phyloP scores from a whole-genome alignment of 768 basidiomycete species.

The Flagelloscypha sp. region DNA sequence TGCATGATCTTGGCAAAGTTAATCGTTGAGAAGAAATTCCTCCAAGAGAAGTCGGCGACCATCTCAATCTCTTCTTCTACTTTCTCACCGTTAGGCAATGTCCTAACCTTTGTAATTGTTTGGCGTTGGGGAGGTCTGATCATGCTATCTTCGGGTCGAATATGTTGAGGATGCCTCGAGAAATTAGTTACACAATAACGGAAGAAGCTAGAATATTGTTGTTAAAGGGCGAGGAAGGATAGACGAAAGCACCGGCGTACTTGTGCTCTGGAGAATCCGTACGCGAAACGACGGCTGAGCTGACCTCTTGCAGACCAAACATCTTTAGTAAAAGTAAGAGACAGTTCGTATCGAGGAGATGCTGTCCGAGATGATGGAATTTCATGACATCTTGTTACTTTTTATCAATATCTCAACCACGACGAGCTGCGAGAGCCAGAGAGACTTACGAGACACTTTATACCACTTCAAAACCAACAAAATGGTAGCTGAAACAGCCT shows the following conservation, averaged over 20 bases:
- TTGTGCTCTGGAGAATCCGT: slow-evolving; percentile 84
- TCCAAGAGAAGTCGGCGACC: slow-evolving; percentile 91
- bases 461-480: slow-evolving; percentile 93
- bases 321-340: slow-evolving; percentile 90
- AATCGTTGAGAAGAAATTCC: slow-evolving; percentile 95
- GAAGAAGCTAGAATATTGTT: slow-evolving; percentile 68
- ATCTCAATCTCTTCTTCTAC: slow-evolving; percentile 86
- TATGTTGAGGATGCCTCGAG: slow-evolving; percentile 52
- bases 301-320: slow-evolving; percentile 94
- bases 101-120: slow-evolving; percentile 44
- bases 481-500: slow-evolving; percentile 92
- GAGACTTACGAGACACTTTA: slow-evolving; percentile 86
- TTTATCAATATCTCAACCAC: slow-evolving; percentile 2
- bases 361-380: slow-evolving; percentile 95
- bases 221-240: background rate
- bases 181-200: slow-evolving; percentile 81
- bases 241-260: slow-evolving; percentile 27
- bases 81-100: slow-evolving; percentile 64
- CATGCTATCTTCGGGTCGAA: slow-evolving; percentile 59
- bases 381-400: slow-evolving; percentile 86
- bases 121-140: slow-evolving; percentile 54
- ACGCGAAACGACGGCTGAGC: slow-evolving; percentile 74
- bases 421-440: background rate
- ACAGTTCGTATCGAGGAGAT: slow-evolving; percentile 92
- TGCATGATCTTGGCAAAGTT: slow-evolving; percentile 98